Conservation (phyloP, 225 moss, liverwort and hornwort species). For the Antitrichia curtipendula region DNA sequence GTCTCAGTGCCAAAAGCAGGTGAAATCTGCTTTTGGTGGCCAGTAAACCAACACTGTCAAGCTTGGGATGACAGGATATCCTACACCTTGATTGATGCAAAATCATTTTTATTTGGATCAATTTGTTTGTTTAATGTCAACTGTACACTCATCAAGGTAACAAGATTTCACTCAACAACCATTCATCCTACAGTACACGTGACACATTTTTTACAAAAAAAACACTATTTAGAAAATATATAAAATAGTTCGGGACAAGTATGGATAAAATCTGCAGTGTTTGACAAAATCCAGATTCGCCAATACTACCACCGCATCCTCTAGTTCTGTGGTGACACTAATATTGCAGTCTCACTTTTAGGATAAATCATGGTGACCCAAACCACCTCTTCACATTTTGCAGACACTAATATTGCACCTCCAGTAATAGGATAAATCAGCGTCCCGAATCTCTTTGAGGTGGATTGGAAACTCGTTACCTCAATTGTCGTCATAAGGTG, state of each 20-base stretch:
- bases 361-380: neutral
- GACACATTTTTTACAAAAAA: neutral
- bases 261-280: neutral
- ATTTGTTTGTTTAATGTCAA: too few relatives aligned
- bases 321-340: neutral
- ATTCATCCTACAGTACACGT: neutral
- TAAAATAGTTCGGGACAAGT: neutral
- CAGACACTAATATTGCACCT: too few relatives aligned
- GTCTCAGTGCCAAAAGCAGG: neutral
- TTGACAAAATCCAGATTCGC: neutral
- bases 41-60: neutral
- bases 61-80: neutral
- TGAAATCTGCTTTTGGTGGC: neutral
- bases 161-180: neutral
- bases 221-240: neutral
- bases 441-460: neutral
- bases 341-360: neutral
- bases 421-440: neutral
- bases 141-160: neutral
- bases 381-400: neutral
- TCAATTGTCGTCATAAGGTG: neutral
- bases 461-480: neutral
- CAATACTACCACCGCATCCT: neutral
- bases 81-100: neutral
- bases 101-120: too few relatives aligned